A percentile compares a stretch with the other conserved stretches of the same genome.
Evolutionary conservation across 306 rosid genomes (phyloP).

Genomic region (Vigna mungo): DNA sequence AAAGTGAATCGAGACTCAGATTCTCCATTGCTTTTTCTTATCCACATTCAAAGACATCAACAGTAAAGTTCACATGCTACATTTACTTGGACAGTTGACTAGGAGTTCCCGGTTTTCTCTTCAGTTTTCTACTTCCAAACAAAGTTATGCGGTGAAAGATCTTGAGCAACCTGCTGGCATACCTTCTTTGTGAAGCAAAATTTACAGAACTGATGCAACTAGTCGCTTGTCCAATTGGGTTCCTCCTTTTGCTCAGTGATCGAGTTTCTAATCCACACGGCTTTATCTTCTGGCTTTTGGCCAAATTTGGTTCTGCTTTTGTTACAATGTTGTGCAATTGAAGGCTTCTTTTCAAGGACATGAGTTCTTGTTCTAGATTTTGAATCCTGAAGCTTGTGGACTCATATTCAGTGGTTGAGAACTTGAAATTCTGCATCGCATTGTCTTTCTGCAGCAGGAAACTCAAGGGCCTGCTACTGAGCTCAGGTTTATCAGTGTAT

Average conservation of each 20-base stretch:
- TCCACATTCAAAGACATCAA: conserved; percentile 40
- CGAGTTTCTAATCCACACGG: conserved; percentile 58
- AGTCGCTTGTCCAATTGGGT: conserved; percentile 62
- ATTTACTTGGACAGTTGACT: conserved; percentile 51
- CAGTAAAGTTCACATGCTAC: conserved; percentile 41
- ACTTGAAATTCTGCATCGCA: conserved; percentile 55
- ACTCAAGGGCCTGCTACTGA: conserved; percentile 61
- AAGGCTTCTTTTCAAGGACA: conserved; percentile 72
- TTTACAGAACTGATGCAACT: conserved; percentile 79
- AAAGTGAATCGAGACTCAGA: conserved; percentile 24
- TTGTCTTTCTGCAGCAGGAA: conserved; percentile 64
- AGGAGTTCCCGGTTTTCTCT: conserved; percentile 58
- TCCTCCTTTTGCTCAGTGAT: conserved; percentile 63
- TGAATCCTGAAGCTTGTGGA: conserved; percentile 90
- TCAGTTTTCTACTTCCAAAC: conserved; percentile 68
- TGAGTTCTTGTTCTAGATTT: conserved; percentile 77
- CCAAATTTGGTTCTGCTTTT: conserved; percentile 52
- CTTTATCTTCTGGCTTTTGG: conserved; percentile 50
- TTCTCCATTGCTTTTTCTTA: conserved; percentile 10
- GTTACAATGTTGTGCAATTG: conserved; percentile 61
- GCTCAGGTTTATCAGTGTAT: conserved; percentile 63
- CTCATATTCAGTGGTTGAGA: conserved; percentile 68
- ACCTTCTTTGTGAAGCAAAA: conserved; percentile 70
- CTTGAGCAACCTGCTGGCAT: conserved; percentile 66
- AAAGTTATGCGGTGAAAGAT: conserved; percentile 60